Evolutionary conservation across 306 rosid genomes (phyloP).

Genomic region (Elaeagnus macrophylla): DNA sequence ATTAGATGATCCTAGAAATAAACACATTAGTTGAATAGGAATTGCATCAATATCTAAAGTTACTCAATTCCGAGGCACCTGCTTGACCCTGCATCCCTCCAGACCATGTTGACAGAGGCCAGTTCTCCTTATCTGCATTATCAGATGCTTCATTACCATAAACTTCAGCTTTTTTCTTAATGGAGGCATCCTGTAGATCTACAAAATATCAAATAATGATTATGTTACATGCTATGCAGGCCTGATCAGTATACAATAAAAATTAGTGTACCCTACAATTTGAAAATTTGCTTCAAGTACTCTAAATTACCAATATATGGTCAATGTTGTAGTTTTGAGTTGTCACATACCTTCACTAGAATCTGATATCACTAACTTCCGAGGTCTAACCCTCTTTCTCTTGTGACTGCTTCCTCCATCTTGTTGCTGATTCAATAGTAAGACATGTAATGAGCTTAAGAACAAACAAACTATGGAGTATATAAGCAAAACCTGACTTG

Average conservation of each 20-base stretch:
- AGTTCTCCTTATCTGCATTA: slow-evolving; percentile 21
- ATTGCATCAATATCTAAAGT: neutral
- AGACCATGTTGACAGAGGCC: slow-evolving; percentile 24
- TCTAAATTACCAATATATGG: slow-evolving; percentile 1
- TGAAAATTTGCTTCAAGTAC: neutral
- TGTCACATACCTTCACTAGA: slow-evolving; percentile 23
- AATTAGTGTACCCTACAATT: slow-evolving; percentile 5
- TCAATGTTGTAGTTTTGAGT: slow-evolving; percentile 2
- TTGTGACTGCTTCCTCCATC: slow-evolving; percentile 24
- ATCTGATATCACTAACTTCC: slow-evolving; percentile 17
- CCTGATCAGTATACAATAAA: neutral
- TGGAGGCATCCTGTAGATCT: slow-evolving; percentile 20
- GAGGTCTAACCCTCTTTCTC: slow-evolving; percentile 48
- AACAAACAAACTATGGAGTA: slow-evolving; percentile 19
- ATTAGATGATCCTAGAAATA: slow-evolving; percentile 2
- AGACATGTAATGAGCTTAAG: slow-evolving; percentile 8
- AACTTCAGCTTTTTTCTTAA: slow-evolving; percentile 15
- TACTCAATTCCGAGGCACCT: slow-evolving; percentile 7
- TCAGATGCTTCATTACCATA: slow-evolving; percentile 11
- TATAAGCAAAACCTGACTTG: slow-evolving; percentile 27
- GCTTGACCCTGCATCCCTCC: slow-evolving; percentile 15
- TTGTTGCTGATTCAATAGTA: slow-evolving; percentile 22
- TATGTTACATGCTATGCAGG: neutral
- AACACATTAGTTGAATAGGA: neutral
- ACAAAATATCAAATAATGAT: slow-evolving; percentile 9